These are phyloP conservation scores for Amanita molliuscula DNA, from an alignment of 768 basidiomycete genomes.

Conservation along the genomic window DNA sequence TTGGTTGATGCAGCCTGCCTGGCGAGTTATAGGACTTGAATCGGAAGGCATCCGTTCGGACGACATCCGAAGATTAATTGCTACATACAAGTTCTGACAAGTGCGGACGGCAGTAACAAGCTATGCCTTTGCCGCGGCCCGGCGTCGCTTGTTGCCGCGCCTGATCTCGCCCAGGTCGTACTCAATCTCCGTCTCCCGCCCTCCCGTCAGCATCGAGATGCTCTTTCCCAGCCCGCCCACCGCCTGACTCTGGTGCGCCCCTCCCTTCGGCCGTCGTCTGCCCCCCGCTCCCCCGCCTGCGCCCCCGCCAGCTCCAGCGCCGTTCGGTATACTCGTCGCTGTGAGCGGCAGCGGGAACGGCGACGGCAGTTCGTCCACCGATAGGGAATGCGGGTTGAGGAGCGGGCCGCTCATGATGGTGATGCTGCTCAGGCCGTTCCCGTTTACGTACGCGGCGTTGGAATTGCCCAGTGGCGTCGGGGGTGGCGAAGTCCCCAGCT, in stretches of 20 bases:
- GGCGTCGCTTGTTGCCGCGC: constrained; percentile 57
- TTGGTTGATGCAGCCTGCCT: too few relatives aligned
- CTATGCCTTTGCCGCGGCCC: constrained; percentile 15
- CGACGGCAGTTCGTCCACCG: constrained; percentile 80
- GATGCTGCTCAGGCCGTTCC: constrained; percentile 19
- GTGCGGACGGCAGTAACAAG: too few relatives aligned
- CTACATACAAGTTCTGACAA: too few relatives aligned
- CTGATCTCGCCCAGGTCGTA: constrained; percentile 71
- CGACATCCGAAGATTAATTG: too few relatives aligned
- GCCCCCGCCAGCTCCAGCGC: constrained; percentile 14
- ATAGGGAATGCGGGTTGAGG: constrained; percentile 75
- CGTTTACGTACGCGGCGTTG: constrained; percentile 6
- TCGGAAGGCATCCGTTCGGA: too few relatives aligned
- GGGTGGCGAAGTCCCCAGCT: constrained; percentile 67
- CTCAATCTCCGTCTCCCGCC: constrained; percentile 67
- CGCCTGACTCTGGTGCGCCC: constrained; percentile 45
- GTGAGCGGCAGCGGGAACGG: constrained; percentile 74
- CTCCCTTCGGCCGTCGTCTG: constrained; percentile 42
- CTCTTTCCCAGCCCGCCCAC: constrained; percentile 71
- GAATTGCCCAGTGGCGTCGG: constrained; percentile 52
- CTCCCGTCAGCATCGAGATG: constrained; percentile 38
- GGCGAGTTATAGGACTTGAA: too few relatives aligned
- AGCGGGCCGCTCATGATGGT: constrained; percentile 57
- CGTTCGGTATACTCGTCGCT: constrained; percentile 31
- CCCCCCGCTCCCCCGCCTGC: constrained; percentile 25